Conservation (phyloP, 441 rosid genomes). For the Pelargonium cotyledonis region DNA sequence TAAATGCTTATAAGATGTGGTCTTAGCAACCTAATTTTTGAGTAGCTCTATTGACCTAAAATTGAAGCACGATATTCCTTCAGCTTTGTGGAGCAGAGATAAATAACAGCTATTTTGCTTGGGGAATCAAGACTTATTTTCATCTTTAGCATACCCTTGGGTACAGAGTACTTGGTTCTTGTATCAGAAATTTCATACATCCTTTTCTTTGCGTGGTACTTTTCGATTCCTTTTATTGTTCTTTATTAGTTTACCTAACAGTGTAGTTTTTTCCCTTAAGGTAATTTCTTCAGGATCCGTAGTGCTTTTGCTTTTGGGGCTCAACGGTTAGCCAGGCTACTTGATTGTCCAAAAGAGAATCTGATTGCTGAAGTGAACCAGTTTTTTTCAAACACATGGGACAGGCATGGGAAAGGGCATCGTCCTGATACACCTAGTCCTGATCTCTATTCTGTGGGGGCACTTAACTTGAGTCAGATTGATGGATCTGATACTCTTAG, state of each 20-base stretch:
- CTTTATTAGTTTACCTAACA: background rate
- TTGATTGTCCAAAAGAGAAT: conserved; percentile 21
- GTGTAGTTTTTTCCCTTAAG: conserved; percentile 12
- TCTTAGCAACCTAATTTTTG: too few species aligned
- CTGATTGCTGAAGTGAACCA: conserved; percentile 16
- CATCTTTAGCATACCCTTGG: background rate
- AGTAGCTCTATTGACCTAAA: too few species aligned
- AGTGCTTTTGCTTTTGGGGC: conserved; percentile 24
- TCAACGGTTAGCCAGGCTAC: conserved; percentile 14
- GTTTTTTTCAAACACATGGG: conserved; percentile 19
- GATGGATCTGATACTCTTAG: conserved; percentile 12
- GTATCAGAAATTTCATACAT: background rate
- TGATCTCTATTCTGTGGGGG: conserved; percentile 3
- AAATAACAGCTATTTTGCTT: background rate
- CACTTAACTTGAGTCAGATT: conserved; percentile 6
- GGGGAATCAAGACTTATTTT: background rate
- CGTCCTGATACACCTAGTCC: conserved; percentile 16
- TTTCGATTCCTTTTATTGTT: background rate
- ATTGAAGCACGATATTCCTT: too few species aligned
- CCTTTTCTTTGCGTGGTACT: background rate
- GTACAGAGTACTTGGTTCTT: background rate
- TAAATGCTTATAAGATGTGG: too few species aligned
- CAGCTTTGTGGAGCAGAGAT: background rate
- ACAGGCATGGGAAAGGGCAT: conserved; percentile 19
- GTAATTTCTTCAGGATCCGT: conserved; percentile 18